Base-by-base conservation (phyloP, 1,284 basidiomycete species). In the Ganoderma lucidum region DNA sequence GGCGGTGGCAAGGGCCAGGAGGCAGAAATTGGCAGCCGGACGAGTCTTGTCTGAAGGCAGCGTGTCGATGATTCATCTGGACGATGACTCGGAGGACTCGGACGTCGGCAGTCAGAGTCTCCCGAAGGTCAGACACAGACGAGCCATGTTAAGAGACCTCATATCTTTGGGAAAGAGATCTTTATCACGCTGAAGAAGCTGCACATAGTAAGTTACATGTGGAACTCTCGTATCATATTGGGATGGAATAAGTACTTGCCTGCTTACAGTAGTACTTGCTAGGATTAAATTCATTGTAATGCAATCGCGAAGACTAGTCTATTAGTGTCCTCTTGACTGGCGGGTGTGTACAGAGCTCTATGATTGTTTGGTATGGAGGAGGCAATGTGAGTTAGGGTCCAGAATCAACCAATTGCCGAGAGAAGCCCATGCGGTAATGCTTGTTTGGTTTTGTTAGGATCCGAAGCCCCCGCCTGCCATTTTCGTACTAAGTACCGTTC, bases 381-480 rank as follows among this genome's bases (percentile, higher is more conserved):
- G 5, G 23, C 28, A 35, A 35, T 35, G 35, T 35, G 30, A 35
- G 55, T 58, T 23, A 5, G 39, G 39, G 12, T 9, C 39, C 30
- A 55, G 39, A 37, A 14, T 60, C 28, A 56, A 45, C 42, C 19
- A 6, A 55, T 55, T 28, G 28, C 28, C 28, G 14, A 53, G 12
- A 28, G 23, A 6, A 30, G 23, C 2, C 28, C 12, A 1, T 14
- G 14, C 6, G n/a, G 23, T 53, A 19, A 39, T 23, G 63, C 48
- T 65, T 71, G 70, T 65, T 71, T 67, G 65, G 6, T 5, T 3
- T 2, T 69, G 37, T 71, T 71, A 69, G 65, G 61, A 71, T 71
- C 63, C 63, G 63, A 69, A 61, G 70, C 70, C 65, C 17, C 55
- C 67, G 65, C 65, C 55, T 71, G 66, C 70, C 70, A 37, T 42